Base-by-base conservation (phyloP, 177 flowering plant species). In the Vitis hybrid region DNA sequence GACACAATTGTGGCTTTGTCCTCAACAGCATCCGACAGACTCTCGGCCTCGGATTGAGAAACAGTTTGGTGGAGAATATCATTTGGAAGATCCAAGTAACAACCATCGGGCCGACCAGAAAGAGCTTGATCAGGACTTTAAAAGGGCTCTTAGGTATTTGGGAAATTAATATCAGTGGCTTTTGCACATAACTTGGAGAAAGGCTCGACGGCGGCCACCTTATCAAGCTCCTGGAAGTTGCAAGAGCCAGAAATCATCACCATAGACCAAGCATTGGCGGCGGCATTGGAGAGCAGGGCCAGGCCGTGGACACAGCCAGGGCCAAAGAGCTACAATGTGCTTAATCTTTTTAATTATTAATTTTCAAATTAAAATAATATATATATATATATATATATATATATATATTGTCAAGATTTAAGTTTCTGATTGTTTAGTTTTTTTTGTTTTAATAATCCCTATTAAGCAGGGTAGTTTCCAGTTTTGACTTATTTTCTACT, bases 281-380 rank as follows among this genome's bases (percentile, higher is more conserved):
- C 80, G 51, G 95, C 91, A 70, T 96, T 90, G 65, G 98, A 88
- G 9, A 96, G 66, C 1, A 97, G 97, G 16, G 99, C 95, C 22
- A 96, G 87, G 16, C 95, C 98, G 70, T 96, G 99, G 9, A 93
- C 97, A 77, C 97, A 93, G 1, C 99, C 98, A 3, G 99, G 99
- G 60, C 98, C 98, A 15, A 97, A 96, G 56, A 96, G 26, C 26
- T 22, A 22, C 26, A 22, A 0, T 22, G 26, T 22, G 26, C 26
- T 22, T 22, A 22, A 22, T 22, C 26, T 22, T 22, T 22, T 22
- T 22, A 22, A 2, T 22, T 22, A 22, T 22, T 22, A 22, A 22
- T 22, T 22, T 2, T 22, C 26, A 22, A 22, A 22, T 22, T 22
- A 22, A 22, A 22, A 22, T 22, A 22, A 22, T 2, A 22, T 2